Percentiles rank a stretch among this genome's conserved stretches.
Evolutionary conservation across 352 stramenopile genomes (phyloP).

Genomic region (Globisporangium nunn): DNA sequence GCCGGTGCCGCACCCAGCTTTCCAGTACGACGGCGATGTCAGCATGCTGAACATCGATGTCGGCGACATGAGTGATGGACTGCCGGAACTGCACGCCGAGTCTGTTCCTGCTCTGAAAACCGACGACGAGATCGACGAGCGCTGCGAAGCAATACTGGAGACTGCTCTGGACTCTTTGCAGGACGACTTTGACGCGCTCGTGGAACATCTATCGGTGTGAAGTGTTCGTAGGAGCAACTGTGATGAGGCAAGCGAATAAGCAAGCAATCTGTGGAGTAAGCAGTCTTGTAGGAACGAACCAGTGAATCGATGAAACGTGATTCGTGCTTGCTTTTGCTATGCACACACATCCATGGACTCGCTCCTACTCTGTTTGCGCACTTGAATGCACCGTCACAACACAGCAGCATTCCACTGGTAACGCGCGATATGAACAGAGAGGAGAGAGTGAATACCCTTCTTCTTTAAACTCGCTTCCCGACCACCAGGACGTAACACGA

Average conservation of each 20-base stretch:
- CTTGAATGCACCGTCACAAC: no score
- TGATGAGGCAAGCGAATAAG: neutral
- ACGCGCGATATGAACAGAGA: no score
- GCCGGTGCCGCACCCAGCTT: neutral
- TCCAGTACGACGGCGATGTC: neutral
- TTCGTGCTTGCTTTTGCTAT: no score
- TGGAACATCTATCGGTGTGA: constrained; percentile 1
- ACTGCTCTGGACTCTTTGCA: neutral
- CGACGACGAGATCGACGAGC: neutral
- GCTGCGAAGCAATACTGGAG: neutral
- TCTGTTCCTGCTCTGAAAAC: neutral
- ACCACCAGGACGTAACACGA: no score
- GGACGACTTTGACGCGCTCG: constrained; percentile 8
- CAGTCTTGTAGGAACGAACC: neutral
- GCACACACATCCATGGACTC: no score
- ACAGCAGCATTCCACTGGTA: no score
- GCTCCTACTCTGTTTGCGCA: no score
- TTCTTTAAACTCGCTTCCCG: no score
- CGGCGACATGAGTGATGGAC: neutral
- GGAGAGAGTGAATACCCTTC: no score
- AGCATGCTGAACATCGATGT: neutral
- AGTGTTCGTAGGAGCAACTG: neutral
- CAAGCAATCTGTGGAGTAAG: neutral
- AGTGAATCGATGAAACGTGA: neutral
- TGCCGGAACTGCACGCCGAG: constrained; percentile 1